These are phyloP conservation scores for Incumbomyces delicatus DNA, from an alignment of 2,329 filamentous ascomycete species.

Conservation along the genomic window DNA sequence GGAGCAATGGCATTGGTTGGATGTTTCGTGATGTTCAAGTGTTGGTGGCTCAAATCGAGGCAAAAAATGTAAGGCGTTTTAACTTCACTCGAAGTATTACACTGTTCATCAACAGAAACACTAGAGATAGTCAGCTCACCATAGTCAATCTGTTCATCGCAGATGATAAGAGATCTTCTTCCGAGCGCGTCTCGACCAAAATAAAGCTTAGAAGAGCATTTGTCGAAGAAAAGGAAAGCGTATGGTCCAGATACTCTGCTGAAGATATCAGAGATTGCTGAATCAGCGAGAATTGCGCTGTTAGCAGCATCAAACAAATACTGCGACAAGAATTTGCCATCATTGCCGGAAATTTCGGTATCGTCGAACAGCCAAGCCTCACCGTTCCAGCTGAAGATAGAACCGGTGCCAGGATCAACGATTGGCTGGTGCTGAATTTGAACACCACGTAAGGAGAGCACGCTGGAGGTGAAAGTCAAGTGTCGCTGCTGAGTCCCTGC, in stretches of 20 bases:
- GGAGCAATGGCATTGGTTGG: background rate
- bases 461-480: constrained; percentile 67
- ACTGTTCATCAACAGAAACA: constrained; percentile 54
- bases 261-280: constrained; percentile 43
- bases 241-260: constrained; percentile 69
- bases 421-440: constrained; percentile 65
- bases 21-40: constrained; percentile 8
- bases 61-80: constrained; percentile 62
- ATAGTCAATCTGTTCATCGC: constrained; percentile 29
- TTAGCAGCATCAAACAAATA: constrained; percentile 42
- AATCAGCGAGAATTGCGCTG: constrained; percentile 11
- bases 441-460: constrained; percentile 78
- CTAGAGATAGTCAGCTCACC: constrained; percentile 57
- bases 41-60: background rate
- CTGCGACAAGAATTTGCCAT: constrained; percentile 61
- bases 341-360: constrained; percentile 57
- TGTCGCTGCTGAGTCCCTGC: constrained; percentile 22
- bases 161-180: constrained; percentile 60
- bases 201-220: constrained; percentile 51
- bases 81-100: constrained; percentile 50
- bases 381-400: constrained; percentile 89
- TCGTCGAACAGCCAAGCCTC: constrained; percentile 75
- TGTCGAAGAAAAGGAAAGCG: constrained; percentile 77
- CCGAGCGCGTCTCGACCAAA: constrained; percentile 84
- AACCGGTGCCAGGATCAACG: constrained; percentile 44